Evolutionary conservation across 164 flowering plant species (phyloP), one percentile per base, ranked within the genome.

Genomic region (Chimonanthus praecox): DNA sequence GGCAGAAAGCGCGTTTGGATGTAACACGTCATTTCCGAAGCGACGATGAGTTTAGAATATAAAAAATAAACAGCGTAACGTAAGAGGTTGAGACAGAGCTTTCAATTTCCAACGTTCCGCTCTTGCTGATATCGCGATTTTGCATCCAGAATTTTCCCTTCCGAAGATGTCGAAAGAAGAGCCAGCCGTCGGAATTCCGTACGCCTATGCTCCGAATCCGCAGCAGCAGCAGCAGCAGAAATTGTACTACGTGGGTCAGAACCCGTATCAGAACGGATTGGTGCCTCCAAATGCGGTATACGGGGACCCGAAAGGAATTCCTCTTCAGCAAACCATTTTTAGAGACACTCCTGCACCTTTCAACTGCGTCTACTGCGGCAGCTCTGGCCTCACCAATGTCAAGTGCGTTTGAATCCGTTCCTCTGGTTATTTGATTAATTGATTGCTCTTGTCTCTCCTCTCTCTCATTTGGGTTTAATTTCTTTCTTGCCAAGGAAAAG

Each of bases 261-360:
- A 91, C 70, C 90, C 90, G 0, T 84, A 93, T 74, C 90, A 90
- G 68, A 74, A 78, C 16, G 97, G 98, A 3, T 58, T 69, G 72
- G 68, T 90, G n/a, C 97, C 98, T 2, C 89, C 98, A 2, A 86
- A 90, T 83, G 94, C 97, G 72, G 58, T 92, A 21, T 73, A 72
- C 77, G 89, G 85, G 1, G 91, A 94, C 71, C 98, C 98, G 2
- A 89, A 88, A 67, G 94, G 93, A 3, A 79, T 87, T 49, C 98
- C 97, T 21, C 74, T 92, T 49, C 93, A 87, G 43, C 97, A 94
- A 81, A 94, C 98, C 7, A 87, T 94, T 20, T 94, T 77, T 81
- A 79, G 91, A 46, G 98, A 92, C 76, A 94, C 93, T 58, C 96
- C 98, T 7, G 97, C 98, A 49, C 98, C 98, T 6, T 87, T 94